Conservation (phyloP, 2,329 filamentous ascomycete genomes). For the Colletotrichum australisinense region DNA sequence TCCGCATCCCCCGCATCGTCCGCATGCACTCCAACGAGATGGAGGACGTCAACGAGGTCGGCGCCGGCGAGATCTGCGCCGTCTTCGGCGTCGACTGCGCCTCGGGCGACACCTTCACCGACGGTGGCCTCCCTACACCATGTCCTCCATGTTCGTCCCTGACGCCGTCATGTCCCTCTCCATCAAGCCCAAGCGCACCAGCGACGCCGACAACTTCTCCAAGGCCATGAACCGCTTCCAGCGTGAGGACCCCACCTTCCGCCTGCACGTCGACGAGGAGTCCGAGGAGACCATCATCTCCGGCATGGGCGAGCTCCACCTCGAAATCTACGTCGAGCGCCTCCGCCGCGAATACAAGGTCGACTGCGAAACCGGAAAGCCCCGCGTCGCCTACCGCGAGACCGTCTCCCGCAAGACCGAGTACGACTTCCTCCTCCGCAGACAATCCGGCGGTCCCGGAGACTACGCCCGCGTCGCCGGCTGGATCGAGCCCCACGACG, state of each 20-base stretch:
- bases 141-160: conserved; percentile 98
- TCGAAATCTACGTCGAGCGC: conserved; percentile 97
- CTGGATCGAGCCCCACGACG: conserved; percentile 86
- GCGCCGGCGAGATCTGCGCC: conserved; percentile 97
- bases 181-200: conserved; percentile 94
- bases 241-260: conserved; percentile 97
- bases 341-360: conserved; percentile 97
- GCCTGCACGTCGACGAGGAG: conserved; percentile 91
- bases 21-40: conserved; percentile 99
- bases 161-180: conserved; percentile 98
- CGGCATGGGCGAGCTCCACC: conserved; percentile 96
- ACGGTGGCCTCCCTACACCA: conserved; percentile 90
- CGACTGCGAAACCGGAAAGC: conserved; percentile 94
- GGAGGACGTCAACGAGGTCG: conserved; percentile 94
- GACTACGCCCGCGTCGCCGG: conserved; percentile 95
- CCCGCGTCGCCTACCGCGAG: conserved; percentile 96
- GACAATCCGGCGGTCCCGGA: conserved; percentile 94
- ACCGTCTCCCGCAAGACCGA: conserved; percentile 83
- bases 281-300: conserved; percentile 97
- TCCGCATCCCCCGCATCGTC: conserved; percentile 96
- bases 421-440: conserved; percentile 94
- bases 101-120: conserved; percentile 97
- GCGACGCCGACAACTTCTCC: conserved; percentile 92
- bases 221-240: conserved; percentile 99
- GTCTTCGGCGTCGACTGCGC: conserved; percentile 98